Evolutionary conservation across 164 flowering plant genomes (phyloP).

Genomic region (Annona squamosa): DNA sequence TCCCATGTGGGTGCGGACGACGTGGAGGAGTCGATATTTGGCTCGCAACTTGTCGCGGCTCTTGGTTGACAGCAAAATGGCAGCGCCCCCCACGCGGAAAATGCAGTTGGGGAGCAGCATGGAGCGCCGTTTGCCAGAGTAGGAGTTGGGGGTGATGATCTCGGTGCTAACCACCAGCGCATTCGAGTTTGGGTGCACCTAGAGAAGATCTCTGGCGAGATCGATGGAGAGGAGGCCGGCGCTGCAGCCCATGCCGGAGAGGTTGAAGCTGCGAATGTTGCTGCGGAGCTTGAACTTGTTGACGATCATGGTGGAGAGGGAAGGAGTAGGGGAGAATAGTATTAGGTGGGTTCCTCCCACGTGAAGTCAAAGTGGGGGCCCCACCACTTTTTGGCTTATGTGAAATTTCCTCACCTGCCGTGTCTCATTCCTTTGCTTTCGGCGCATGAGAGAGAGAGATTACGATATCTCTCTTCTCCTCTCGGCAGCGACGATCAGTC

Average conservation of each 20-base stretch:
- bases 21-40: conserved; percentile 30
- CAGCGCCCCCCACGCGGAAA: conserved; percentile 49
- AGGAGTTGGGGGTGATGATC: conserved; percentile 46
- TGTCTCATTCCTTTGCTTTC: too few relatives aligned
- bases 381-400: too few relatives aligned
- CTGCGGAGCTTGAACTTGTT: conserved; percentile 55
- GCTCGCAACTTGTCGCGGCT: conserved; percentile 21
- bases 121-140: conserved; percentile 45
- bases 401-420: too few relatives aligned
- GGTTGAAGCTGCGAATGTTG: conserved; percentile 48
- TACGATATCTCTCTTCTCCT: too few relatives aligned
- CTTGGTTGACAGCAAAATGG: conserved; percentile 29
- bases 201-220: conserved; percentile 49
- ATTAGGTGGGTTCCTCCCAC: too few relatives aligned
- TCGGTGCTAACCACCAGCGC: conserved; percentile 73
- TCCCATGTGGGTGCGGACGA: conserved; percentile 28
- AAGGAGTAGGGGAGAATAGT: conserved; percentile 53
- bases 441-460: too few relatives aligned
- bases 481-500: too few relatives aligned
- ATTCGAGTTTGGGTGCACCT: conserved; percentile 39
- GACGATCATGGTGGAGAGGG: conserved; percentile 64
- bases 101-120: conserved; percentile 53
- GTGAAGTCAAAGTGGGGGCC: too few relatives aligned
- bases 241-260: conserved; percentile 82
- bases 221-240: conserved; percentile 63